Conservation (phyloP, 31 red algal genomes). For the Asparagopsis taxiformis region DNA sequence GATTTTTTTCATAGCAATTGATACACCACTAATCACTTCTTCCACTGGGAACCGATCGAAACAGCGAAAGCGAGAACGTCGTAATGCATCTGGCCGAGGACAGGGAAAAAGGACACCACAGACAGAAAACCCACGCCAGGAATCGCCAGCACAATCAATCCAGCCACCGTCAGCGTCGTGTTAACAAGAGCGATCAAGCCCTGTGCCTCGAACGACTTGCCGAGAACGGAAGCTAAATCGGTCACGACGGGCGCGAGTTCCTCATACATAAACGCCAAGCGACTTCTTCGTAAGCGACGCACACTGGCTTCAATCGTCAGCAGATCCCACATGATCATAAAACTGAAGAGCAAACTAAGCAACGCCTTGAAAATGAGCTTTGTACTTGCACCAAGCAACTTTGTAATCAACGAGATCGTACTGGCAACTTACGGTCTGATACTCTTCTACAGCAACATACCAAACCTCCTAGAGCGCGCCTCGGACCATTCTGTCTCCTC, state of each 20-base stretch:
- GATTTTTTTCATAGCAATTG: too few relatives aligned
- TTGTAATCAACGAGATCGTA: slow-evolving; percentile 60
- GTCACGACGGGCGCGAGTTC: slow-evolving; percentile 84
- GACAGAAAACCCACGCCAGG: slow-evolving; percentile 89
- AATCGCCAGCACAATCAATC: slow-evolving; percentile 73
- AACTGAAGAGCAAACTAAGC: slow-evolving; percentile 88
- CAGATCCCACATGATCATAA: slow-evolving; percentile 97
- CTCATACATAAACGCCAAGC: slow-evolving; percentile 66
- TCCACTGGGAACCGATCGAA: too few relatives aligned
- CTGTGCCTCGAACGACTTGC: slow-evolving; percentile 95
- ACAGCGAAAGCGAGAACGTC: too few relatives aligned
- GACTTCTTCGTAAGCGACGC: slow-evolving; percentile 48
- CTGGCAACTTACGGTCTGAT: slow-evolving; percentile 66
- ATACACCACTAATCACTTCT: too few relatives aligned
- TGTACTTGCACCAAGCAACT: slow-evolving; percentile 70
- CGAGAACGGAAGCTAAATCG: slow-evolving; percentile 84
- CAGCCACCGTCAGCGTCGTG: slow-evolving; percentile 80
- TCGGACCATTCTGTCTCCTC: slow-evolving; percentile 81
- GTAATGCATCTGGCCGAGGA: too few relatives aligned
- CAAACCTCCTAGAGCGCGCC: slow-evolving; percentile 79
- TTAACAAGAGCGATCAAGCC: slow-evolving; percentile 95
- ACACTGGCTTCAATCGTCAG: slow-evolving; percentile 57
- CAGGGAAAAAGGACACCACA: slow-evolving; percentile 95
- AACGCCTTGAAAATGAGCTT: slow-evolving; percentile 87
- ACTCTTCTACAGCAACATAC: slow-evolving; percentile 84